Conservation (phyloP, 106 monocot species). For the Triglochin maritima region DNA sequence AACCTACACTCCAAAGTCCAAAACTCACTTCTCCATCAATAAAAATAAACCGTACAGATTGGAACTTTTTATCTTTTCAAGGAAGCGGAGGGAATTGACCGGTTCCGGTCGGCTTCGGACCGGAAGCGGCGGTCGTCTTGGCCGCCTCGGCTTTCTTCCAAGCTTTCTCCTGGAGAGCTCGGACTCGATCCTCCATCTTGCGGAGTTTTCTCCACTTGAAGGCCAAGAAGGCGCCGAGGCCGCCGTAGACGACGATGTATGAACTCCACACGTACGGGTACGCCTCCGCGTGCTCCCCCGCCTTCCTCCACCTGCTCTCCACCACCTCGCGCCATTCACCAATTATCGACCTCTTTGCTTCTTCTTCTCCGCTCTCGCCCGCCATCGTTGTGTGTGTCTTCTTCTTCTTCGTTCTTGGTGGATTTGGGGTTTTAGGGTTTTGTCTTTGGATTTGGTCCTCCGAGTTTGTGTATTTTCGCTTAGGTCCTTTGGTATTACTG, state of each 20-base stretch:
- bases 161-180: constrained; percentile 52
- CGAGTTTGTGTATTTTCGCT: too few species aligned
- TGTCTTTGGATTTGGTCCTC: too few species aligned
- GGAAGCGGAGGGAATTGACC: constrained; percentile 2
- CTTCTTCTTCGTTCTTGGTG: background rate
- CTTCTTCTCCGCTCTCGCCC: background rate
- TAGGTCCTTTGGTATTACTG: too few species aligned
- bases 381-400: background rate
- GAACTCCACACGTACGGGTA: constrained; percentile 95
- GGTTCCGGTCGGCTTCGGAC: background rate
- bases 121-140: constrained; percentile 22
- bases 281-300: constrained; percentile 81
- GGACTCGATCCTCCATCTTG: constrained; percentile 63
- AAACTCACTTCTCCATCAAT: too few species aligned
- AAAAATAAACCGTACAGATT: too few species aligned
- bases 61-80: background rate
- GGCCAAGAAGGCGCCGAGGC: constrained; percentile 44
- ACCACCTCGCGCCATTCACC: constrained; percentile 22
- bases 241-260: constrained; percentile 83
- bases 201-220: constrained; percentile 78
- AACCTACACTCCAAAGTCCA: too few species aligned
- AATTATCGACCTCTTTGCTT: background rate
- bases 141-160: constrained; percentile 46
- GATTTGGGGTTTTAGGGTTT: too few species aligned
- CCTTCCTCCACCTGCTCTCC: constrained; percentile 42